These are phyloP conservation scores for Anethum foeniculum DNA, from an alignment of 140 eudicot species.

Conservation along the genomic window DNA sequence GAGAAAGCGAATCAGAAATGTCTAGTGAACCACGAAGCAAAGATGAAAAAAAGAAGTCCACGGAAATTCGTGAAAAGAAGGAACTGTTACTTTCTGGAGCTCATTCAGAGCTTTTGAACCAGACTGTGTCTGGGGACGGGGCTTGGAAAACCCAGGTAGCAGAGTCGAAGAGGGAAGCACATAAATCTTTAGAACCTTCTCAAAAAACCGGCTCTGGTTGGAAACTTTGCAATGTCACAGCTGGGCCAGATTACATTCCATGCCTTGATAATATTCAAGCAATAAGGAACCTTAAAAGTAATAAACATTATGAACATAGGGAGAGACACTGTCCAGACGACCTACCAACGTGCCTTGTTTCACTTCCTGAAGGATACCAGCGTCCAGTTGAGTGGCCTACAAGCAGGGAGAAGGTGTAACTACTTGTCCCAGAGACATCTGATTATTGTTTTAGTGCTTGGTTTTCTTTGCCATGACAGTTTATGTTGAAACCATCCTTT, in stretches of 20 bases:
- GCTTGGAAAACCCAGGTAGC: conserved; percentile 78
- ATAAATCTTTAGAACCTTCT: conserved; percentile 31
- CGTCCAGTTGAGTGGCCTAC: conserved; percentile 83
- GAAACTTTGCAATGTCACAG: conserved; percentile 81
- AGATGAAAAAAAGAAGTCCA: conserved; percentile 17
- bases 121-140: conserved; percentile 64
- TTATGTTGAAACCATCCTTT: not conserved
- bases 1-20: conserved; percentile 26
- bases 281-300: conserved; percentile 51
- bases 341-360: conserved; percentile 92
- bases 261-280: conserved; percentile 87
- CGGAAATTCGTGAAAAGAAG: conserved; percentile 19
- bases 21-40: not conserved
- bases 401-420: conserved; percentile 83
- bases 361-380: conserved; percentile 86
- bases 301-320: conserved; percentile 94
- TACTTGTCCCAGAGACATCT: not conserved
- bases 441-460: not conserved
- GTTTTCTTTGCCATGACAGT: not conserved
- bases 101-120: conserved; percentile 76
- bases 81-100: conserved; percentile 77
- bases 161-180: conserved; percentile 72
- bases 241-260: conserved; percentile 87
- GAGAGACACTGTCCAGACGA: conserved; percentile 94
- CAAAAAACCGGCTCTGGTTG: conserved; percentile 37